A percentile compares a stretch with the other conserved stretches of the same genome.
Conservation (phyloP, 139 green algal species). For the Klebsormidium nitens region DNA sequence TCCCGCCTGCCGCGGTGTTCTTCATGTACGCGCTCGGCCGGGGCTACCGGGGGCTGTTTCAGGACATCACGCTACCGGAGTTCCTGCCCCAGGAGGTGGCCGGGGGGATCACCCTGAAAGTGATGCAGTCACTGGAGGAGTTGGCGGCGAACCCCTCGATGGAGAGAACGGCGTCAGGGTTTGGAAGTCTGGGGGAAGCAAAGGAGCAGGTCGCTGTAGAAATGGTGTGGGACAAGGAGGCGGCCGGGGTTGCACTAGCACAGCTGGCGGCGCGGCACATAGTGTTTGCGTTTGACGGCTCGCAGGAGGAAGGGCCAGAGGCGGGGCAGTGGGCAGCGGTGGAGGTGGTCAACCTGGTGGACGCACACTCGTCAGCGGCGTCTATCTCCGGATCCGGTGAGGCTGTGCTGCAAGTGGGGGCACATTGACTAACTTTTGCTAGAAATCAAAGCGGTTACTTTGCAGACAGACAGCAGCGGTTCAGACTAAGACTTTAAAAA, state of each 20-base stretch:
- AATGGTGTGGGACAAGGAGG: constrained; percentile 24
- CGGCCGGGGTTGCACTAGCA: not conserved
- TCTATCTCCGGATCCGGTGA: no score
- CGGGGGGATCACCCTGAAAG: not conserved
- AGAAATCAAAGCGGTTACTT: no score
- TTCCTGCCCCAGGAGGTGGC: constrained; percentile 15
- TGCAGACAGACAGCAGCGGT: no score
- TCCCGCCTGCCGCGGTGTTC: constrained; percentile 14
- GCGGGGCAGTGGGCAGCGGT: constrained; percentile 10
- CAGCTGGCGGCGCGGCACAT: constrained; percentile 22
- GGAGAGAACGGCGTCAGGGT: no score
- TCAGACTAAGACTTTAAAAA: no score
- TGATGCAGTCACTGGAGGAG: no score
- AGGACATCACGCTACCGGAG: constrained; percentile 15
- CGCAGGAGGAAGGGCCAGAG: constrained; percentile 9
- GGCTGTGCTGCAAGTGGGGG: no score
- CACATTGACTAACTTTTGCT: no score
- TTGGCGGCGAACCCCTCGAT: no score
- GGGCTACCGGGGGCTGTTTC: constrained; percentile 28
- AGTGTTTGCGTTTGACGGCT: constrained; percentile 34
- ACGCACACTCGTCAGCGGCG: constrained; percentile 11
- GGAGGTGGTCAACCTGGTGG: constrained; percentile 32
- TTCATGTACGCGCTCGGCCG: constrained; percentile 26
- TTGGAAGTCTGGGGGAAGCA: no score
- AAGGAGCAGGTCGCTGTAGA: no score